These are phyloP conservation scores for Nissolia schottii DNA, from an alignment of 306 rosid genomes.

Conservation along the genomic window DNA sequence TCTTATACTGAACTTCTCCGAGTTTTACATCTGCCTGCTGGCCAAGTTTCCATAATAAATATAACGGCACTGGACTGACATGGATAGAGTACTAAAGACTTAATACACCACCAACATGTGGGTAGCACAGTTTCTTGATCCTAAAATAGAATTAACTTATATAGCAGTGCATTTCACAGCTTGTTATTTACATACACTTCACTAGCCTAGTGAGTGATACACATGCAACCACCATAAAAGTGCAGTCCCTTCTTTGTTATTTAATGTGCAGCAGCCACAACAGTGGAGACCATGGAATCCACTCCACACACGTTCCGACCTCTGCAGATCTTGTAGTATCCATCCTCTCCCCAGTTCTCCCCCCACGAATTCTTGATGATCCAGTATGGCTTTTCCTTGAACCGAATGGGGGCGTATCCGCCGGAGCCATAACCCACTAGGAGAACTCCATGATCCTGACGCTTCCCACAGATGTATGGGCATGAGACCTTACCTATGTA, in stretches of 20 bases:
- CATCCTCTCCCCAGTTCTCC: slow-evolving; percentile 77
- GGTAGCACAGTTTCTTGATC: not conserved
- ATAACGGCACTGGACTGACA: slow-evolving; percentile 1
- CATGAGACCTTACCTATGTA: slow-evolving; percentile 78
- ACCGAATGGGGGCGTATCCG: slow-evolving; percentile 71
- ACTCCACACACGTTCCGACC: slow-evolving; percentile 80
- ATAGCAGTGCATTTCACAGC: not conserved
- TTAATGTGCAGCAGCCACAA: slow-evolving; percentile 48
- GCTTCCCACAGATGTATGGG: slow-evolving; percentile 71
- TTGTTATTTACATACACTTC: slow-evolving; percentile 36
- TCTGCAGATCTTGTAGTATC: slow-evolving; percentile 85
- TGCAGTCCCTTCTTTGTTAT: not conserved
- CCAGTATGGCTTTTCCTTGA: slow-evolving; percentile 90
- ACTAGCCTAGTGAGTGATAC: slow-evolving; percentile 10
- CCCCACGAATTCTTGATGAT: slow-evolving; percentile 97
- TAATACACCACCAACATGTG: slow-evolving; percentile 4
- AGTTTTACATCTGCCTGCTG: not conserved
- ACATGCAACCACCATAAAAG: not conserved
- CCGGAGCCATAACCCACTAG: slow-evolving; percentile 82
- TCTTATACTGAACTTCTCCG: not conserved
- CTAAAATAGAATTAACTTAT: slow-evolving; percentile 11
- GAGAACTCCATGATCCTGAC: slow-evolving; percentile 83
- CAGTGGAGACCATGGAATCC: slow-evolving; percentile 94
- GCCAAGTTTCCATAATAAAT: slow-evolving; percentile 4
- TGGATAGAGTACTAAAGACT: not conserved